phyloP scores from a whole-genome alignment of 1,284 basidiomycete genomes.

The Ganoderma lucidum region DNA sequence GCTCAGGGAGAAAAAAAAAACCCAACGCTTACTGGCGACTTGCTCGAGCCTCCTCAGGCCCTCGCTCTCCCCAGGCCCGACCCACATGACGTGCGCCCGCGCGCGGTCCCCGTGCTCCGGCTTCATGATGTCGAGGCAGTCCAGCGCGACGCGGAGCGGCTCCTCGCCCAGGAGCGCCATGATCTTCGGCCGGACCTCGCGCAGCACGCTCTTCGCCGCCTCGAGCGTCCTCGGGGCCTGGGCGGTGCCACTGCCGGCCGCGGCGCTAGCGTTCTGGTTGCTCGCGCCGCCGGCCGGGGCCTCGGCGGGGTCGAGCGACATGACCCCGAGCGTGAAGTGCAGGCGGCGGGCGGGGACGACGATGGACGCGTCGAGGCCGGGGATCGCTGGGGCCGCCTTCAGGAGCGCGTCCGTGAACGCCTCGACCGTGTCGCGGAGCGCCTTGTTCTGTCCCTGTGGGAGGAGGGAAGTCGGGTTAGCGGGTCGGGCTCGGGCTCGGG shows the following conservation, averaged over 20 bases:
- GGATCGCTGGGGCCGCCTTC: slow-evolving; percentile 45
- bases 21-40: slow-evolving; percentile 51
- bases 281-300: not conserved
- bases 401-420: slow-evolving; percentile 57
- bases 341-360: slow-evolving; percentile 67
- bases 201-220: slow-evolving; percentile 56
- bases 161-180: slow-evolving; percentile 36
- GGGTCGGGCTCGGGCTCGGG: not conserved
- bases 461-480: not conserved
- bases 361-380: slow-evolving; percentile 66
- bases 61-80: slow-evolving; percentile 51
- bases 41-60: slow-evolving; percentile 40
- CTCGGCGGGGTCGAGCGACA: slow-evolving; percentile 52
- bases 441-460: slow-evolving; percentile 59
- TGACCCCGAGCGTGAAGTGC: slow-evolving; percentile 76
- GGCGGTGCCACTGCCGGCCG: no score
- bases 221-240: slow-evolving; percentile 45
- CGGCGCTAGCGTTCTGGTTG: no score
- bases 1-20: not conserved
- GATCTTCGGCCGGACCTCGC: slow-evolving; percentile 55
- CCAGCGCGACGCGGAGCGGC: slow-evolving; percentile 53
- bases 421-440: slow-evolving; percentile 50
- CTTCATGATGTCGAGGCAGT: slow-evolving; percentile 60
- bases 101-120: slow-evolving; percentile 47
- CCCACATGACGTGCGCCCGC: slow-evolving; percentile 66